Percentiles rank a stretch among this genome's conserved stretches.
phyloP scores from a whole-genome alignment of 805 yeast genomes.

The Yamadazyma nakazawae region DNA sequence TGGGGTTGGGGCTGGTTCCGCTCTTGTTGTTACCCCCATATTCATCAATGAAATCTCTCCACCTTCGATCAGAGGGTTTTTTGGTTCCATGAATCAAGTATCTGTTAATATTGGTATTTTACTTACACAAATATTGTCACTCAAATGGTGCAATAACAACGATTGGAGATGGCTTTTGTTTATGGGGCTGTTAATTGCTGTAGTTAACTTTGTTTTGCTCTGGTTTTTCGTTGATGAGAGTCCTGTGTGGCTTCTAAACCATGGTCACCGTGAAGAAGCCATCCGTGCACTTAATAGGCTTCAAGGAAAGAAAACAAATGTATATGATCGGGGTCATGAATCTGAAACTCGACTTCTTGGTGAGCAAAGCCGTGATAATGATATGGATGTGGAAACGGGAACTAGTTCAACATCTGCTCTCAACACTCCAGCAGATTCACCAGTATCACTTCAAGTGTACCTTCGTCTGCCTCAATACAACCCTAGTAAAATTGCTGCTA shows the following conservation, averaged over 20 bases:
- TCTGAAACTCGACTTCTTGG: slow-evolving; percentile 7
- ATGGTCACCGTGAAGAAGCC: slow-evolving; percentile 45
- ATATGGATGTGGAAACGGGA: slow-evolving; percentile 7
- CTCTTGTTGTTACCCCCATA: slow-evolving; percentile 82
- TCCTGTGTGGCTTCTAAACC: slow-evolving; percentile 73
- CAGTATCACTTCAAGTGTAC: slow-evolving; percentile 40
- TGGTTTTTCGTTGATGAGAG: slow-evolving; percentile 58
- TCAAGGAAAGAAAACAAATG: slow-evolving; percentile 32
- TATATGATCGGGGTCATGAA: neutral
- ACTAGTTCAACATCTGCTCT: neutral
- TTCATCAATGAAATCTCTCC: slow-evolving; percentile 82
- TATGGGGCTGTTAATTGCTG: slow-evolving; percentile 56
- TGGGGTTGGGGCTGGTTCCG: slow-evolving; percentile 86
- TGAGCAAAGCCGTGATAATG: neutral
- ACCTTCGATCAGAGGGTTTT: slow-evolving; percentile 57
- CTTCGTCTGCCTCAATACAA: slow-evolving; percentile 48
- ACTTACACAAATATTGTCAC: slow-evolving; percentile 71
- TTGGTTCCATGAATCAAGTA: slow-evolving; percentile 90
- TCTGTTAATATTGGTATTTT: slow-evolving; percentile 83
- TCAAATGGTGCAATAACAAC: slow-evolving; percentile 57
- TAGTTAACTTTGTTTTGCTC: slow-evolving; percentile 41
- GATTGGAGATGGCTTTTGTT: slow-evolving; percentile 73
- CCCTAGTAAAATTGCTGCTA: slow-evolving; percentile 61
- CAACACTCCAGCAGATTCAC: slow-evolving; percentile 1
- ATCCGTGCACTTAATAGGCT: slow-evolving; percentile 31